Conservation (phyloP, 495 filamentous ascomycete genomes). For the Xylona heveae region DNA sequence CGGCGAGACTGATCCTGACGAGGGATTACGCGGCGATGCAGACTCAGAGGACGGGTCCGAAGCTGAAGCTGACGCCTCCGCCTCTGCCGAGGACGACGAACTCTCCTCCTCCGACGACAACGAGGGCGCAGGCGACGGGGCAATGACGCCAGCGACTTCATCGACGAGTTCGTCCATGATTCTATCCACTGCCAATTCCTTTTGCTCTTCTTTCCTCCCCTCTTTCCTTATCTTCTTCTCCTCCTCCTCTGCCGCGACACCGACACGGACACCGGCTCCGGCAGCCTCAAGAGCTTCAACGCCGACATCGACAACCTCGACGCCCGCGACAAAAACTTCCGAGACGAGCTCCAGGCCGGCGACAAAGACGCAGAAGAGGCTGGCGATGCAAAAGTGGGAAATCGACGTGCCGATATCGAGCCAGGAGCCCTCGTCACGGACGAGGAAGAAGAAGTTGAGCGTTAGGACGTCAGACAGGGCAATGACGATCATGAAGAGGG, state of each 20-base stretch:
- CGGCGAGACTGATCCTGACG: too few relatives aligned
- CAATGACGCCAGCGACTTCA: too few relatives aligned
- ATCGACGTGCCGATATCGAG: slow-evolving; percentile 94
- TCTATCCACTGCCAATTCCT: slow-evolving; percentile 1
- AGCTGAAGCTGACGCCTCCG: too few relatives aligned
- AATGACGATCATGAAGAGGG: slow-evolving; percentile 90
- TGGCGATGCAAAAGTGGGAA: slow-evolving; percentile 83
- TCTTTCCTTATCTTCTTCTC: background rate
- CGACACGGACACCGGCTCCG: too few relatives aligned
- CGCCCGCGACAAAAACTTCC: slow-evolving; percentile 61
- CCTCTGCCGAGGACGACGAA: too few relatives aligned
- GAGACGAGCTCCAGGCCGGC: slow-evolving; percentile 70
- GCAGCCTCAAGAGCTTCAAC: too few relatives aligned
- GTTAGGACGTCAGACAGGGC: slow-evolving; percentile 81
- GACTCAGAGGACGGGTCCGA: too few relatives aligned
- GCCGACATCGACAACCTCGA: slow-evolving; percentile 45
- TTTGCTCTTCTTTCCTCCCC: background rate
- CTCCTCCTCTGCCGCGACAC: too few relatives aligned
- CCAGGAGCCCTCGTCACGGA: slow-evolving; percentile 90
- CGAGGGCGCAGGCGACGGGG: too few relatives aligned
- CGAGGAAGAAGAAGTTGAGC: slow-evolving; percentile 94
- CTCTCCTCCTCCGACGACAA: too few relatives aligned
- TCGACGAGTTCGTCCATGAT: too few relatives aligned
- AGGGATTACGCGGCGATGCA: too few relatives aligned
- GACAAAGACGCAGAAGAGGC: slow-evolving; percentile 75